Evolutionary conservation across 495 filamentous ascomycete species (phyloP).

Genomic region (Aspergillus hancockii): DNA sequence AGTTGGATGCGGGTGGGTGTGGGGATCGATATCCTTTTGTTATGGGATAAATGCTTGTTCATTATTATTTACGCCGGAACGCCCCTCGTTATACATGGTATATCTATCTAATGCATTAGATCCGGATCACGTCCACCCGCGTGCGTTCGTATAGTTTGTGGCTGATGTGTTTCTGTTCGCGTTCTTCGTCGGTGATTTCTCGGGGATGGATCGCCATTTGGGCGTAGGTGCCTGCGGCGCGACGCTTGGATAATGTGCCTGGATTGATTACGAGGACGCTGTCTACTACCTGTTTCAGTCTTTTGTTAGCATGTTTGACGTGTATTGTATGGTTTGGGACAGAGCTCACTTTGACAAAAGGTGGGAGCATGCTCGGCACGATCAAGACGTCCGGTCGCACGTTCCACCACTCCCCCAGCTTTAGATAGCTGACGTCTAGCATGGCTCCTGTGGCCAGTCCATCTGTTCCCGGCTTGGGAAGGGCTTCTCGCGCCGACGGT

Average conservation of each 20-base stretch:
- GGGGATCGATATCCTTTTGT: constrained; percentile 10
- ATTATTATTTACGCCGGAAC: constrained; percentile 16
- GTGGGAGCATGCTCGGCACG: constrained; percentile 76
- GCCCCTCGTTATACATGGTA: constrained; percentile 27
- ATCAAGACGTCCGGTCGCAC: constrained; percentile 84
- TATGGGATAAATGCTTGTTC: not conserved
- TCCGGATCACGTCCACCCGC: constrained; percentile 81
- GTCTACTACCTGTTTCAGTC: constrained; percentile 70
- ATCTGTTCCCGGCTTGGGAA: constrained; percentile 62
- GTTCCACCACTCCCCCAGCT: constrained; percentile 86
- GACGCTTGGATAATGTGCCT: constrained; percentile 79
- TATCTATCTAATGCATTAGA: constrained; percentile 44
- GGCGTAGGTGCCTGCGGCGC: constrained; percentile 77
- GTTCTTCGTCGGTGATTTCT: constrained; percentile 58
- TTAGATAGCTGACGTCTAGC: constrained; percentile 82
- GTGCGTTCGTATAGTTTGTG: constrained; percentile 80
- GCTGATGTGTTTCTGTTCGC: constrained; percentile 55
- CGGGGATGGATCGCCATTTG: constrained; percentile 71
- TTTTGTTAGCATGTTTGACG: not conserved
- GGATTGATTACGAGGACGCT: constrained; percentile 86
- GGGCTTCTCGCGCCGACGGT: constrained; percentile 61
- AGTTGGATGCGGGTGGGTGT: constrained; percentile 53
- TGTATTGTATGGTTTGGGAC: not conserved
- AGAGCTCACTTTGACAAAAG: constrained; percentile 77
- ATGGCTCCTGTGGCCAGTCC: constrained; percentile 66